Evolutionary conservation across 2,329 filamentous ascomycete species (phyloP).

Genomic region (Waltergamsia citrina): DNA sequence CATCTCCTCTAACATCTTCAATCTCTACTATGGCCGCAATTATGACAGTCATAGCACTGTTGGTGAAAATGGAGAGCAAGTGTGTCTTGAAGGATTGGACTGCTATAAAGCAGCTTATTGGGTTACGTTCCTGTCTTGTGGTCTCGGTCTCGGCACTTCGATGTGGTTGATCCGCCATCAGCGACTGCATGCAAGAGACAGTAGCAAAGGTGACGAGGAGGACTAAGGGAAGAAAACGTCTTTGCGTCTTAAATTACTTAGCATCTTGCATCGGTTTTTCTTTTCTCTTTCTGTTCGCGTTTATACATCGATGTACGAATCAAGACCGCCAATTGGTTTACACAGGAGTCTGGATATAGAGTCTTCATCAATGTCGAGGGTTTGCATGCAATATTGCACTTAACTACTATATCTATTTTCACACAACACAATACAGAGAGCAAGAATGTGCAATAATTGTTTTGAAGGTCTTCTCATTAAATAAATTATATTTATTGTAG

Average conservation of each 20-base stretch:
- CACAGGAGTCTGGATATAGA: too few species aligned
- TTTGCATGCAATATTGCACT: too few species aligned
- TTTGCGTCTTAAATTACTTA: neutral
- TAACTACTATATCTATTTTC: too few species aligned
- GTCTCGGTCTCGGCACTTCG: constrained; percentile 58
- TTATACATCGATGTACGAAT: too few species aligned
- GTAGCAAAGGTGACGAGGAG: constrained; percentile 27
- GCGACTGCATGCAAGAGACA: constrained; percentile 26
- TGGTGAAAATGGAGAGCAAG: constrained; percentile 57
- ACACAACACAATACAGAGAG: too few species aligned
- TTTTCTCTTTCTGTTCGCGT: too few species aligned
- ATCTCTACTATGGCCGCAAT: constrained; percentile 76
- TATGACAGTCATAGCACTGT: constrained; percentile 73
- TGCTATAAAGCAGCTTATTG: constrained; percentile 80
- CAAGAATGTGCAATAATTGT: too few species aligned
- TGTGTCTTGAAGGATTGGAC: constrained; percentile 65
- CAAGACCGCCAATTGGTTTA: too few species aligned
- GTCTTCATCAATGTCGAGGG: too few species aligned
- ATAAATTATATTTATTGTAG: too few species aligned
- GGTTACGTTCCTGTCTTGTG: constrained; percentile 64
- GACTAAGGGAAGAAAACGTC: constrained; percentile 13
- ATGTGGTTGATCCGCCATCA: constrained; percentile 61
- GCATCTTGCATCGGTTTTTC: neutral
- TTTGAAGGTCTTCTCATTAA: too few species aligned
- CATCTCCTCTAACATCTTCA: constrained; percentile 83